These are phyloP conservation scores for Kurtzmaniella fragi DNA, from an alignment of 805 yeast species.

Conservation along the genomic window DNA sequence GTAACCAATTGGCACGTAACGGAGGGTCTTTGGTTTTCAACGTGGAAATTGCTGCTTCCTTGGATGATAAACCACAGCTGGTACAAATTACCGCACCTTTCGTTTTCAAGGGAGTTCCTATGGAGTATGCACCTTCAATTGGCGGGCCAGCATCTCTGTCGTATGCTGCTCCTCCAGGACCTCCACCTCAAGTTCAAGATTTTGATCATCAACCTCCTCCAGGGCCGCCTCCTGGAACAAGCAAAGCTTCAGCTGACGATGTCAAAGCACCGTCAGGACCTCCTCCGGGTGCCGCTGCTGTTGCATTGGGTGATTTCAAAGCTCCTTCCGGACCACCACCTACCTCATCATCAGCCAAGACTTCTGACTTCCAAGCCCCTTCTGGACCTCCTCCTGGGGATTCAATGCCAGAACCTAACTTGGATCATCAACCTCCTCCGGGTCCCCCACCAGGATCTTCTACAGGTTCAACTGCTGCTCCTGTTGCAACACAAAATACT, in stretches of 20 bases:
- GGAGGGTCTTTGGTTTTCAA: constrained; percentile 1
- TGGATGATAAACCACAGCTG: neutral
- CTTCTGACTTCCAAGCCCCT: too few species aligned
- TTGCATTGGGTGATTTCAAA: neutral
- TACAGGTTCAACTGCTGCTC: too few species aligned
- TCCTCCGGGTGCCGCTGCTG: neutral
- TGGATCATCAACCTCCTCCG: neutral
- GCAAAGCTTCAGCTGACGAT: neutral
- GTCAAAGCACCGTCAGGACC: neutral
- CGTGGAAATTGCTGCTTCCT: neutral
- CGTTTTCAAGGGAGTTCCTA: constrained; percentile 1
- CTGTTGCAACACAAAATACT: too few species aligned
- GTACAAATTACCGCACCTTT: constrained; percentile 1
- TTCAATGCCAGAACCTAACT: neutral
- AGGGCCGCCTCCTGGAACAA: constrained; percentile 2
- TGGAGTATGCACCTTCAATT: neutral
- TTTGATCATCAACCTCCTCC: neutral
- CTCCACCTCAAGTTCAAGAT: too few species aligned
- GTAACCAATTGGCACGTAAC: constrained; percentile 2
- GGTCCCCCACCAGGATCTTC: constrained; percentile 2
- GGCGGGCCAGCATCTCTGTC: neutral
- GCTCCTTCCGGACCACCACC: constrained; percentile 1
- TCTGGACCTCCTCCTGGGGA: constrained; percentile 4
- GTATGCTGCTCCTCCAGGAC: neutral
- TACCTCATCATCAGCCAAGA: neutral